Percentiles rank a stretch among this genome's conserved stretches.
Evolutionary conservation across 2,329 filamentous ascomycete species (phyloP).

Genomic region (Cadophora malorum): DNA sequence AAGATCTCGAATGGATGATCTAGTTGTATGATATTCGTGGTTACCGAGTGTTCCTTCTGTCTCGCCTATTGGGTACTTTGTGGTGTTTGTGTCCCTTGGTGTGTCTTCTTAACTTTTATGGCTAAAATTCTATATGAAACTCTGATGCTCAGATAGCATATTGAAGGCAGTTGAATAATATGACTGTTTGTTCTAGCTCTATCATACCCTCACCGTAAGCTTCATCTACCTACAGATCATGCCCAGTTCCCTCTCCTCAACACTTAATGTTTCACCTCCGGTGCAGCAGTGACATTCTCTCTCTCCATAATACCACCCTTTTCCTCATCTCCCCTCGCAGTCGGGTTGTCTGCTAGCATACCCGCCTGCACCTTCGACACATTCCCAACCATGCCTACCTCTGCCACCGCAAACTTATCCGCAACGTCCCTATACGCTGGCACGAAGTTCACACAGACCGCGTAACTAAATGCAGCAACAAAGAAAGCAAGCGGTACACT

Average conservation of each 20-base stretch:
- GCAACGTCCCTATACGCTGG: slow-evolving; percentile 37
- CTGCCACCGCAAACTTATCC: slow-evolving; percentile 32
- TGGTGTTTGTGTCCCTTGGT: too few species aligned
- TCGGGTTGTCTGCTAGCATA: neutral
- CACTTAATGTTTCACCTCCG: neutral
- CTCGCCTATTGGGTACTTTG: neutral
- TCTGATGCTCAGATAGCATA: neutral
- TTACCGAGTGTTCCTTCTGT: neutral
- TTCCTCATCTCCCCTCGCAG: slow-evolving; percentile 6
- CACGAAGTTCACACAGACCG: slow-evolving; percentile 49
- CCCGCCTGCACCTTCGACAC: neutral
- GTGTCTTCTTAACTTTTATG: neutral
- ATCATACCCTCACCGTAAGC: too few species aligned
- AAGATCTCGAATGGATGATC: too few species aligned
- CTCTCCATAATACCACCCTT: slow-evolving; percentile 15
- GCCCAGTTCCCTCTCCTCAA: neutral
- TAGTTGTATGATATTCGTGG: too few species aligned
- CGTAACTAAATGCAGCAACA: slow-evolving; percentile 53
- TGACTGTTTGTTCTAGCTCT: too few species aligned
- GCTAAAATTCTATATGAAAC: neutral
- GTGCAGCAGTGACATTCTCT: neutral
- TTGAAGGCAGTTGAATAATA: too few species aligned
- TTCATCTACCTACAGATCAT: neutral
- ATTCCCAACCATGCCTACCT: slow-evolving; percentile 26
- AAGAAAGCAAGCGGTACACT: slow-evolving; percentile 56